A percentile compares a stretch with the other conserved stretches of the same genome.
Conservation (phyloP, 2,329 filamentous ascomycete species). For the Amauroascus verrucosus region DNA sequence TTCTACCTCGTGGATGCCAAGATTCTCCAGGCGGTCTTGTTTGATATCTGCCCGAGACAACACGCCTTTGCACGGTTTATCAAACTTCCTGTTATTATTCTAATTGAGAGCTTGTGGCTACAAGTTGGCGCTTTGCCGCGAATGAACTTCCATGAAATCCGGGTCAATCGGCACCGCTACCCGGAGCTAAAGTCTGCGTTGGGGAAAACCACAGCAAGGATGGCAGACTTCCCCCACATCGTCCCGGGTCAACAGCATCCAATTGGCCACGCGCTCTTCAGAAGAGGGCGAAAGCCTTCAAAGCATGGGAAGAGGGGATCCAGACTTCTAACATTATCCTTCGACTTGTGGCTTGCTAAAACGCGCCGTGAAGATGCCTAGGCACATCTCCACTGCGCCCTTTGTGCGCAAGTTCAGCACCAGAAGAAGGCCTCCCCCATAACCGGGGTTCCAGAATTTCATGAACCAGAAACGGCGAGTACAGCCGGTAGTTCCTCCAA, state of each 20-base stretch:
- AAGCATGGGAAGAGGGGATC: too few species aligned
- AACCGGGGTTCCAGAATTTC: neutral
- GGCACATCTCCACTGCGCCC: conserved; percentile 1
- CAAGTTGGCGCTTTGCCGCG: neutral
- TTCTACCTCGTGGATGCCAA: neutral
- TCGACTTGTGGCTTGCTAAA: neutral
- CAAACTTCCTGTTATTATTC: neutral
- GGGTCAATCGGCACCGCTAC: conserved; percentile 8
- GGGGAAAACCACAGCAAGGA: neutral
- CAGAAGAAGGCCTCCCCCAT: neutral
- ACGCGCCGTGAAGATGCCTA: neutral
- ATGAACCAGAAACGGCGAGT: neutral
- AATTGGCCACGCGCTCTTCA: too few species aligned
- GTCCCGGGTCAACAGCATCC: too few species aligned
- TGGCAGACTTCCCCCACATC: neutral
- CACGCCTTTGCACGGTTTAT: neutral
- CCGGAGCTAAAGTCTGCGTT: conserved; percentile 1
- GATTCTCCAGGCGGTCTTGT: neutral
- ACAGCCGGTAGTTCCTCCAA: neutral
- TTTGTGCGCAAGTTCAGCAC: too few species aligned
- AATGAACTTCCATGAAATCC: conserved; percentile 1
- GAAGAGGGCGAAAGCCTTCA: too few species aligned
- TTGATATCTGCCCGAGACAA: neutral
- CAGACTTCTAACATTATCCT: neutral
- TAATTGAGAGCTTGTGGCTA: neutral